Evolutionary conservation across 257 asterid species (phyloP), one percentile per base, ranked within the genome.

Genomic region (Lycium barbarum): DNA sequence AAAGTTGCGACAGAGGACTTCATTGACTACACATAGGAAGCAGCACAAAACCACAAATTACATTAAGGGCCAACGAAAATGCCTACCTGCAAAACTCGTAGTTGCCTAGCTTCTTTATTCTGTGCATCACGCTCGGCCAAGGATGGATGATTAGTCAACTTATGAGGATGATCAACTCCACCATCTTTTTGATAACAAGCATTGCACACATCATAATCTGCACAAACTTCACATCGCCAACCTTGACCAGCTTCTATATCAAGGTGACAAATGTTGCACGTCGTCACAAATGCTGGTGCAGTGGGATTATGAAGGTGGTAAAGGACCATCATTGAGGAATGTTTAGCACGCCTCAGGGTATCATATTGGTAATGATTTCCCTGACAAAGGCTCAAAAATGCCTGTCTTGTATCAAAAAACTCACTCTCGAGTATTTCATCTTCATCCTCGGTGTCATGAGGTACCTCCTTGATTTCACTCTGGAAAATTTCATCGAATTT

Each of bases 231-330:
- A 84, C 99, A 97, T 43, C 95, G 98, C 99, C 98, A 97, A 58
- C 98, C 99, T 86, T 94, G 98, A 73, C 99, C 99, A 86, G 98
- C 88, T 87, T 97, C 99, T 65, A 97, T 93, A 83, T 94, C 98
- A 43, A 94, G 93, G 90, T 90, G 89, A 84, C 99, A 97, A 79
- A 83, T 84, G 85, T 62, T 85, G 88, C 99, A 97, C 63, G 95
- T 74, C 10, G 90, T 89, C 81, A 95, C 98, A 70, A 93, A 95
- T 82, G 99, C 98, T 38, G 99, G 99, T 43, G 97, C 98, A 18
- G 99, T 97, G 40, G 99, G 99, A 89, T 97, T 97, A 90, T 97
- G 99, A 84, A 97, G 98, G 89, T 97, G 99, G 89, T 95, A 97
- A 84, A 97, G 97, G 84, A 95, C 96, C 99, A 97, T 97, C 98